A percentile compares a stretch with the other conserved stretches of the same genome.
Conservation (phyloP, 768 basidiomycete genomes). For the Trametes maxima region DNA sequence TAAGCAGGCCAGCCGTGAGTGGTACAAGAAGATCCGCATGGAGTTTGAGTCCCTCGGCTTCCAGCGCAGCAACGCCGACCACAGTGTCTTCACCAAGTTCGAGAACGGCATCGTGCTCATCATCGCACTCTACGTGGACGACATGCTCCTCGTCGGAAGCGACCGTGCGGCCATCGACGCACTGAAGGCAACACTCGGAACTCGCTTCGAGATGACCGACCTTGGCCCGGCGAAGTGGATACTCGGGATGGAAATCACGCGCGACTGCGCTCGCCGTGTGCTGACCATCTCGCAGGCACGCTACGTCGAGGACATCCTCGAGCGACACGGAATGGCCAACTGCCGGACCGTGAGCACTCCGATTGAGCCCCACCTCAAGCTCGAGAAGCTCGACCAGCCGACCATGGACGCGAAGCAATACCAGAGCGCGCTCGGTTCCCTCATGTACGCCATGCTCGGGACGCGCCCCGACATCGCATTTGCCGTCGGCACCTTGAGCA, state of each 20-base stretch:
- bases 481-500: slow-evolving; percentile 34
- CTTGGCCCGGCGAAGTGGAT: slow-evolving; percentile 17
- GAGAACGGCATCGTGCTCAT: neutral
- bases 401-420: slow-evolving; percentile 15
- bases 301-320: slow-evolving; percentile 30
- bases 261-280: slow-evolving; percentile 21
- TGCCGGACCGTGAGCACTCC: slow-evolving; percentile 30
- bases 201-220: slow-evolving; percentile 22
- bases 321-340: slow-evolving; percentile 25
- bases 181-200: slow-evolving; percentile 10
- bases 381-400: slow-evolving; percentile 9
- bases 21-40: slow-evolving; percentile 30
- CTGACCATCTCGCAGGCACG: slow-evolving; percentile 30
- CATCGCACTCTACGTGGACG: no score
- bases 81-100: slow-evolving; percentile 5
- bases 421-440: slow-evolving; percentile 24
- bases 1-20: slow-evolving; percentile 38
- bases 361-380: slow-evolving; percentile 17
- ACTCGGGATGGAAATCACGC: slow-evolving; percentile 25
- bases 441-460: no score
- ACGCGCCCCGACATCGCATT: no score
- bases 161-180: neutral
- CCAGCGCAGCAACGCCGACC: slow-evolving; percentile 5
- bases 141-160: neutral
- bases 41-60: no score